Base-by-base conservation (phyloP, 495 filamentous ascomycete species). In the Elasticomyces elasticus region DNA sequence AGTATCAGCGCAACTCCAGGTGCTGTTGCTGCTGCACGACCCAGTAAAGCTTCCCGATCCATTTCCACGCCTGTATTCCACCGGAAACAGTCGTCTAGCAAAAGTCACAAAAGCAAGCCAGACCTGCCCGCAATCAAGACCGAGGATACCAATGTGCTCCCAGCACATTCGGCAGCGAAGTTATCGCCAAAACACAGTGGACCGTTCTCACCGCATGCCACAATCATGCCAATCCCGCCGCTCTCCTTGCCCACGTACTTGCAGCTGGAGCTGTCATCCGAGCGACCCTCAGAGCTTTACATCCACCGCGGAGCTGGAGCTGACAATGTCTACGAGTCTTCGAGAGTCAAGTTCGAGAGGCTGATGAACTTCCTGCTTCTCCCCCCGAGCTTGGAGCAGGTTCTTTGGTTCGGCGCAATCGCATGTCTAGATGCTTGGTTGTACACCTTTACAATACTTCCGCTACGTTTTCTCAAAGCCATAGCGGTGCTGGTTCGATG, bases 401-500 rank as follows among this genome's bases (percentile, higher is more conserved):
- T 88, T 0, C 75, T 99, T 19, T 80, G 79, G 60, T 97, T 99
- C 71, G 92, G 92, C 6, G 79, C 84, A 10, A 64, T 96, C 22
- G 87, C 91, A 26, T 97, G 92, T 67, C 72, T 97, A 27, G 92
- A 99, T 71, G 84, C 89, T n/a, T 99, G 91, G 92, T 76, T 97
- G 4, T 89, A 94, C 68, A 89, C 89, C 0, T 94, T 97, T 55
- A 99, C 94, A 0, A 89, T 99, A 27, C 71, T 97, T 6, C 92
- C 92, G 11, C 75, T 99, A 50, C 80, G 92, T 0, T 97, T 99
- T 65, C 65, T 90, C 49, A 87, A 89, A 56, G 89, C 92, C 10
- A 57, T 90, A 0, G 79, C 81, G 1, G 81, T 97, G 1, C 69
- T 97, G 26, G 66, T 80, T 1, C 76, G 76, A 51, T 96, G 86